Percentiles rank a stretch among this genome's conserved stretches.
phyloP scores from a whole-genome alignment of 306 rosid species.

The Pyrus bretschneideri region DNA sequence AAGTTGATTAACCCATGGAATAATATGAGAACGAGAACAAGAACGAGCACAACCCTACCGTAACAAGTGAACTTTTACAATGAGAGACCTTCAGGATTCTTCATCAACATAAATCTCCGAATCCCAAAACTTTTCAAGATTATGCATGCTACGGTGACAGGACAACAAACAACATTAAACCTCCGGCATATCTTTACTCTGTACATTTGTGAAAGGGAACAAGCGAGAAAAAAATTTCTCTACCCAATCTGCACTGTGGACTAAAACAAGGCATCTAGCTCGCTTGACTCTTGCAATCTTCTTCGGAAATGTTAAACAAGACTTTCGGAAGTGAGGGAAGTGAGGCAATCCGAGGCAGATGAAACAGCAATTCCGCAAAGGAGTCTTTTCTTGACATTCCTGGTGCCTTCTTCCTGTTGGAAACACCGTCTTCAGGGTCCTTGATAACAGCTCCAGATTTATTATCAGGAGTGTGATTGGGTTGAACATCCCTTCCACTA shows the following conservation, averaged over 20 bases:
- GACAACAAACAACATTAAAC: conserved; percentile 1
- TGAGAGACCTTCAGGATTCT: conserved; percentile 39
- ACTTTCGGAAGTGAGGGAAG: conserved; percentile 55
- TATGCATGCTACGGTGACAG: conserved; percentile 9
- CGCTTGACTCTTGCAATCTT: conserved; percentile 39
- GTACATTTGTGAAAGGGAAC: neutral
- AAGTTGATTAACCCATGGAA: too few relatives aligned
- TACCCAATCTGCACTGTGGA: neutral
- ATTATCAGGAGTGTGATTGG: conserved; percentile 9
- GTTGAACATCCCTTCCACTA: conserved; percentile 29
- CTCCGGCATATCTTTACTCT: neutral
- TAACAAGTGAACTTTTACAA: neutral
- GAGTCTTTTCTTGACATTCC: conserved; percentile 82
- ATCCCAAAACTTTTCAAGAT: conserved; percentile 32
- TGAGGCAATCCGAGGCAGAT: conserved; percentile 64
- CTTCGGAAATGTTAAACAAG: conserved; percentile 61
- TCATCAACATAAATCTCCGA: conserved; percentile 67
- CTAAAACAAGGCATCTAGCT: conserved; percentile 16
- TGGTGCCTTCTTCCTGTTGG: conserved; percentile 32
- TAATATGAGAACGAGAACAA: neutral
- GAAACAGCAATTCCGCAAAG: conserved; percentile 61
- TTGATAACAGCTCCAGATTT: conserved; percentile 20
- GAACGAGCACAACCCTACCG: neutral
- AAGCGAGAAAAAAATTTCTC: neutral
- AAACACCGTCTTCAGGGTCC: conserved; percentile 35